phyloP scores from a whole-genome alignment of 768 basidiomycete species.

The Tephrocybe sp. region DNA sequence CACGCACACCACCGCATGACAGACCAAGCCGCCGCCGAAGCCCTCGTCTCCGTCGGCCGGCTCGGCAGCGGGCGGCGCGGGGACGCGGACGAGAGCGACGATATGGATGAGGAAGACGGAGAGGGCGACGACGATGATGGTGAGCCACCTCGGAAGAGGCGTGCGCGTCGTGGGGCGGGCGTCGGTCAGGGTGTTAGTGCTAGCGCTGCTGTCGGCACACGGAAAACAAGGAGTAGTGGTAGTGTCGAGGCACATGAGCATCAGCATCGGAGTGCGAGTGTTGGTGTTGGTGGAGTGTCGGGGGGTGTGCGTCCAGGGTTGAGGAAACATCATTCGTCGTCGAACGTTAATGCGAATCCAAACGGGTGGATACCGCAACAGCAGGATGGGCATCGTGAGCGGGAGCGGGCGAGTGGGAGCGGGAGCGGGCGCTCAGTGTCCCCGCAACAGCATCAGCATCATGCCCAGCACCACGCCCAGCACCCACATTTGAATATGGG shows the following conservation, averaged over 20 bases:
- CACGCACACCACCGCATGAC: slow-evolving; percentile 43
- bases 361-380: slow-evolving; percentile 6
- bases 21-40: slow-evolving; percentile 88
- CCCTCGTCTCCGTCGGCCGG: slow-evolving; percentile 80
- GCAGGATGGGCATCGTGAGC: background rate
- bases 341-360: background rate
- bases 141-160: slow-evolving; percentile 58
- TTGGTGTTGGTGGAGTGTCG: background rate
- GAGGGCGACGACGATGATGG: slow-evolving; percentile 40
- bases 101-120: slow-evolving; percentile 35
- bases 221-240: slow-evolving; percentile 20
- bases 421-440: slow-evolving; percentile 2
- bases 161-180: slow-evolving; percentile 38
- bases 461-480: background rate
- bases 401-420: no score
- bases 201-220: slow-evolving; percentile 34
- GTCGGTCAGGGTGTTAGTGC: slow-evolving; percentile 3
- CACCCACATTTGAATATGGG: slow-evolving; percentile 17
- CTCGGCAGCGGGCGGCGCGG: slow-evolving; percentile 32
- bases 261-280: slow-evolving; percentile 13
- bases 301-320: slow-evolving; percentile 9
- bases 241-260: slow-evolving; percentile 4
- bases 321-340: slow-evolving; percentile 12
- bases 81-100: slow-evolving; percentile 32
- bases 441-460: slow-evolving; percentile 5